A percentile compares a stretch with the other conserved stretches of the same genome.
Evolutionary conservation across 768 basidiomycete species (phyloP).

Genomic region (Mycena rosella): DNA sequence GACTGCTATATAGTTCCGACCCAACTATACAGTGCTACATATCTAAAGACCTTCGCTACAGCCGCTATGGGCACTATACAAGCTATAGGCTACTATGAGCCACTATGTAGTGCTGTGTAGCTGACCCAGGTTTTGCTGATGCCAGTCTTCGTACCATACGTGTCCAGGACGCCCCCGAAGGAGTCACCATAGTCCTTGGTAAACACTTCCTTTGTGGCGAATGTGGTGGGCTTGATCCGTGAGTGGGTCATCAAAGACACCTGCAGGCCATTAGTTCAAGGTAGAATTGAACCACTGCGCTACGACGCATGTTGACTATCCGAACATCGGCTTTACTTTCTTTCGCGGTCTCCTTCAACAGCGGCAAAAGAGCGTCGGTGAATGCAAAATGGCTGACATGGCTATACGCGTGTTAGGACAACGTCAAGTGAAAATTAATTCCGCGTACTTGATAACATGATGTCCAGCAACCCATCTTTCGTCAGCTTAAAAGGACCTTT

Average conservation of each 20-base stretch:
- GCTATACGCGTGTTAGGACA: no score
- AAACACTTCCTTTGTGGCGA: constrained; percentile 30
- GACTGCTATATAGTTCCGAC: no score
- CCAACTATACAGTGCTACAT: no score
- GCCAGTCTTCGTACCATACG: constrained; percentile 28
- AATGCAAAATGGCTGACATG: constrained; percentile 51
- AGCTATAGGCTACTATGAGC: no score
- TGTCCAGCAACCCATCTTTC: constrained; percentile 23
- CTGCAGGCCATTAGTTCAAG: background rate
- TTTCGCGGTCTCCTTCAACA: constrained; percentile 58
- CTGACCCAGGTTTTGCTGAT: no score
- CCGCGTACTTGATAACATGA: background rate
- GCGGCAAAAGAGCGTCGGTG: constrained; percentile 61
- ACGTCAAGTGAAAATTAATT: no score
- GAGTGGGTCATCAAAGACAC: constrained; percentile 32
- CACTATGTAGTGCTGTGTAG: no score
- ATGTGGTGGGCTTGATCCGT: constrained; percentile 10
- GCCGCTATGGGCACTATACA: no score
- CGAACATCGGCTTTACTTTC: constrained; percentile 63
- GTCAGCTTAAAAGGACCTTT: constrained; percentile 22
- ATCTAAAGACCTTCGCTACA: no score
- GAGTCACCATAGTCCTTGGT: constrained; percentile 22
- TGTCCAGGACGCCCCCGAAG: constrained; percentile 3
- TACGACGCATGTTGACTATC: constrained; percentile 56
- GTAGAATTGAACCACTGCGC: background rate